These are phyloP conservation scores for Saccharomyces hybrid DNA, from an alignment of 1,139 yeast species.

Conservation along the genomic window DNA sequence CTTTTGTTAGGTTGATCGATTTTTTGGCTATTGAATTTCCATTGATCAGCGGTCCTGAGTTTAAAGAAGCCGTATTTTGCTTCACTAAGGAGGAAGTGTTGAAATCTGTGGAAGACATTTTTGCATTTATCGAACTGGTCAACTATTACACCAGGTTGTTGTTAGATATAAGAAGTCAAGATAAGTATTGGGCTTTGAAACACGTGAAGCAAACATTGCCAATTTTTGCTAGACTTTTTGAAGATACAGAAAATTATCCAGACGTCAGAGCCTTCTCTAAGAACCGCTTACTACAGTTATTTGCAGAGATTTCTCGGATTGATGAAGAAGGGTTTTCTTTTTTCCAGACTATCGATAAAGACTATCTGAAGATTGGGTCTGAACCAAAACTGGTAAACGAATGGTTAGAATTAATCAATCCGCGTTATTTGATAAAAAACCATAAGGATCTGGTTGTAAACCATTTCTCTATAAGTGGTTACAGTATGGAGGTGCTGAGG, in stretches of 20 bases:
- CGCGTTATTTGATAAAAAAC: constrained; percentile 24
- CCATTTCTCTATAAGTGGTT: constrained; percentile 17
- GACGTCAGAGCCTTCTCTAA: constrained; percentile 19
- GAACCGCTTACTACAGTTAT: constrained; percentile 21
- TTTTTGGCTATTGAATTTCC: constrained; percentile 24
- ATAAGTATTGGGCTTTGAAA: constrained; percentile 16
- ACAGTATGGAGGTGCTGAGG: constrained; percentile 24
- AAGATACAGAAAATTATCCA: constrained; percentile 14
- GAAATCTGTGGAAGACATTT: constrained; percentile 22
- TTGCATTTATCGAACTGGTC: constrained; percentile 27
- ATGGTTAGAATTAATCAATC: constrained; percentile 30
- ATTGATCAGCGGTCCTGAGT: constrained; percentile 19
- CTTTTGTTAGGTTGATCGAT: constrained; percentile 27
- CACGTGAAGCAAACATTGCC: constrained; percentile 13
- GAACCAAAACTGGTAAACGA: constrained; percentile 16
- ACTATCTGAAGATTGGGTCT: constrained; percentile 18
- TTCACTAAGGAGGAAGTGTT: constrained; percentile 14
- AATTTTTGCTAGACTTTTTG: constrained; percentile 23
- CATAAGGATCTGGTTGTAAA: constrained; percentile 19
- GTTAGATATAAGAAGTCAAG: constrained; percentile 10
- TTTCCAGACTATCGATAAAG: constrained; percentile 22
- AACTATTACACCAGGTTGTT: constrained; percentile 27
- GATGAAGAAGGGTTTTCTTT: constrained; percentile 11
- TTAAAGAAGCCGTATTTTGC: constrained; percentile 23
- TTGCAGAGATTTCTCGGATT: constrained; percentile 27